A percentile compares a stretch with the other conserved stretches of the same genome.
Evolutionary conservation across 2,329 filamentous ascomycete genomes (phyloP).

Genomic region (Colletotrichum liaoningense): DNA sequence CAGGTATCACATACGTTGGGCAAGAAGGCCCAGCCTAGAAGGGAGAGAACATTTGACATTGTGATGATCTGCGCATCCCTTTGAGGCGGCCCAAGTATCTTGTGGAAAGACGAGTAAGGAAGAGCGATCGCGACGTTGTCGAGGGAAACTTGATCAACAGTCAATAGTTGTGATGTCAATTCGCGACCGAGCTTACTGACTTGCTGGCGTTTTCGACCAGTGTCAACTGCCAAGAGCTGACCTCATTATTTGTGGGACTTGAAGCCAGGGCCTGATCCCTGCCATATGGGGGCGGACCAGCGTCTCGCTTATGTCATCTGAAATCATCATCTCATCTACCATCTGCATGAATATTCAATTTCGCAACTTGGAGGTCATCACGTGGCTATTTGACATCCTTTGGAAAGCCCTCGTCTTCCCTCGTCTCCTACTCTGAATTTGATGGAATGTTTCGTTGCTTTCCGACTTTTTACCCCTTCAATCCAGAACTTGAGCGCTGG

Average conservation of each 20-base stretch:
- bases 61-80: constrained; percentile 2
- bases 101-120: neutral
- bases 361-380: neutral
- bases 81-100: neutral
- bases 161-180: neutral
- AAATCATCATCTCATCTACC: neutral
- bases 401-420: neutral
- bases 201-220: constrained; percentile 11
- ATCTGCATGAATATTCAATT: neutral
- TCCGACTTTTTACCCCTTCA: no score
- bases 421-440: neutral
- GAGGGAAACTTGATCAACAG: neutral
- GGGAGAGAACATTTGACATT: constrained; percentile 61
- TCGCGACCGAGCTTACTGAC: neutral
- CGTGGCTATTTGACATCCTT: neutral
- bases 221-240: neutral
- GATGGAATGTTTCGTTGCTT: neutral
- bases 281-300: neutral
- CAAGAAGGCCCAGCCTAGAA: constrained; percentile 68
- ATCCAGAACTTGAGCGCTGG: neutral
- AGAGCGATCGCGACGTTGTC: neutral
- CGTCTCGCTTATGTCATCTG: constrained; percentile 3
- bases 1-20: constrained; percentile 56
- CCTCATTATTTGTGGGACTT: constrained; percentile 1
- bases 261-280: neutral